Evolutionary conservation across 2,329 filamentous ascomycete genomes (phyloP).

Genomic region (Zalaria sp.): DNA sequence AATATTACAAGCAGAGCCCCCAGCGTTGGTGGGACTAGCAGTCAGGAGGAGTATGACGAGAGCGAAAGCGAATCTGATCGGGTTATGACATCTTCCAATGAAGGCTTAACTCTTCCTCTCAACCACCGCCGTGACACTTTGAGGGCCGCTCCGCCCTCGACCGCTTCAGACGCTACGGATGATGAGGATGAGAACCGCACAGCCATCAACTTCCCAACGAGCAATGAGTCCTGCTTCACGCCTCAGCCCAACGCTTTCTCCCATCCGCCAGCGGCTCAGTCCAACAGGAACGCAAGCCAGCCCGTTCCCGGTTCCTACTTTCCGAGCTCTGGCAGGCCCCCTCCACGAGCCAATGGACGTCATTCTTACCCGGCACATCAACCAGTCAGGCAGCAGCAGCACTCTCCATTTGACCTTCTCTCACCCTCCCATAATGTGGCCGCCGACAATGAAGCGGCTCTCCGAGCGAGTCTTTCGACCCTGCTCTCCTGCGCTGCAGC

Average conservation of each 20-base stretch:
- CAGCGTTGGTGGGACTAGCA: slow-evolving; percentile 44
- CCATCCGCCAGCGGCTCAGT: slow-evolving; percentile 53
- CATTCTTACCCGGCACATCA: slow-evolving; percentile 20
- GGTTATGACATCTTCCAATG: slow-evolving; percentile 49
- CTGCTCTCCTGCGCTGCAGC: slow-evolving; percentile 89
- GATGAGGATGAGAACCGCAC: slow-evolving; percentile 70
- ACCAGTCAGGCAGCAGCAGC: slow-evolving; percentile 29
- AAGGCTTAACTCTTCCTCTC: slow-evolving; percentile 23
- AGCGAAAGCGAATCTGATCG: slow-evolving; percentile 81
- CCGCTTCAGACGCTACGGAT: slow-evolving; percentile 27
- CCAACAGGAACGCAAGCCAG: slow-evolving; percentile 32
- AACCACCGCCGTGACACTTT: slow-evolving; percentile 1
- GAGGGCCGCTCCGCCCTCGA: slow-evolving; percentile 15
- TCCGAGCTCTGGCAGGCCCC: slow-evolving; percentile 18
- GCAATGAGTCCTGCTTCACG: slow-evolving; percentile 46
- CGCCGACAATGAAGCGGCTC: slow-evolving; percentile 73
- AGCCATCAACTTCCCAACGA: slow-evolving; percentile 52
- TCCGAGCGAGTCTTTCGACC: slow-evolving; percentile 87
- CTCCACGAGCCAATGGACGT: slow-evolving; percentile 15
- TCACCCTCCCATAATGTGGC: slow-evolving; percentile 58
- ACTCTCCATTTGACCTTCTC: slow-evolving; percentile 51
- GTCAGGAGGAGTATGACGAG: slow-evolving; percentile 89
- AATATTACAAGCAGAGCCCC: slow-evolving; percentile 28
- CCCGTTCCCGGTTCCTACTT: slow-evolving; percentile 32
- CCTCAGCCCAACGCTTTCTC: slow-evolving; percentile 89